Evolutionary conservation across 1,284 basidiomycete genomes (phyloP).

Genomic region (Leccinum colubrinum): DNA sequence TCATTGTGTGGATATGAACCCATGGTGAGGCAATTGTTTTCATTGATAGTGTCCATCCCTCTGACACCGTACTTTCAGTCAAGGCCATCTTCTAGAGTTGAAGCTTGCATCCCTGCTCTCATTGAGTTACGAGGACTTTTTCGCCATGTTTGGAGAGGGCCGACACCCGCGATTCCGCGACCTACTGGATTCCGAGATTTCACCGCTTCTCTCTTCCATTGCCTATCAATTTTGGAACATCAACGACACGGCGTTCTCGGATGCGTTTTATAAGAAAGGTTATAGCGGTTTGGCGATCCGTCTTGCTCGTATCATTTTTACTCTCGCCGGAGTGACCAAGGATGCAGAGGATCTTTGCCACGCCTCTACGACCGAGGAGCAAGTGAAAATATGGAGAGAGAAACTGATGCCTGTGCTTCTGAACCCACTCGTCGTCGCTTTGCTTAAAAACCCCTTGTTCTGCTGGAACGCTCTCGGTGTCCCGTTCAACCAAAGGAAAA

Average conservation of each 20-base stretch:
- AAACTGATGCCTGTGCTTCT: constrained; percentile 65
- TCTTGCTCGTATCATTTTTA: constrained; percentile 62
- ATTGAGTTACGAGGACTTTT: constrained; percentile 69
- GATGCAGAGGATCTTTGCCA: constrained; percentile 60
- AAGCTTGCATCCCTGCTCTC: constrained; percentile 71
- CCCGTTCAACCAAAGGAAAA: too few relatives aligned
- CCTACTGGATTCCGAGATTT: constrained; percentile 65
- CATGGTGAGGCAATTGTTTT: constrained; percentile 36
- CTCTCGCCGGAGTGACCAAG: constrained; percentile 54
- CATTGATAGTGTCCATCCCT: neutral
- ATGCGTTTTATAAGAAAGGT: constrained; percentile 72
- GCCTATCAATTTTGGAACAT: constrained; percentile 80
- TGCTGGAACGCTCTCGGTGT: constrained; percentile 43
- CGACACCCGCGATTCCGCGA: constrained; percentile 59
- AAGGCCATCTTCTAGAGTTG: constrained; percentile 79
- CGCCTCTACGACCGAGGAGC: constrained; percentile 56
- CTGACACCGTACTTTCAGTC: constrained; percentile 36
- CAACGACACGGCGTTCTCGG: constrained; percentile 62
- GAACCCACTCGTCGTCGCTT: constrained; percentile 61
- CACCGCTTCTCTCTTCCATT: constrained; percentile 71
- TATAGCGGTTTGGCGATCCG: constrained; percentile 75
- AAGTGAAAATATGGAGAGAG: constrained; percentile 64
- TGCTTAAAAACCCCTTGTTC: constrained; percentile 66
- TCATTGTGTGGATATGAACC: constrained; percentile 77
- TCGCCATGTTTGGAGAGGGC: constrained; percentile 73